A percentile compares a stretch with the other conserved stretches of the same genome.
Conservation (phyloP, 2,329 filamentous ascomycete species). For the Calonectria pauciramosa region DNA sequence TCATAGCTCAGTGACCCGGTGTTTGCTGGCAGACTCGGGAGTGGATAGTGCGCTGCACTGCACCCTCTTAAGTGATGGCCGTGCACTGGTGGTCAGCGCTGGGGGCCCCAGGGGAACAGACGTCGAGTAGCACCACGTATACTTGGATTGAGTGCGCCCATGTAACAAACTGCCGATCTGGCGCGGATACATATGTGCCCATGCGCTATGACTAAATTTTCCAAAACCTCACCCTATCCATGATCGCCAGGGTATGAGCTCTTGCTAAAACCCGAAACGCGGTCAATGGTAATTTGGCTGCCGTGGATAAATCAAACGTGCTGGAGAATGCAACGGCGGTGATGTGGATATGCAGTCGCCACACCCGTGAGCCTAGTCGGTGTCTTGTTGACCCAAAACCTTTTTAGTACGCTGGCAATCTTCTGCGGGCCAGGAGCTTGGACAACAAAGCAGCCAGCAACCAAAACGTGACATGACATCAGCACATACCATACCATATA, state of each 20-base stretch:
- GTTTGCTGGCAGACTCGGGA: neutral
- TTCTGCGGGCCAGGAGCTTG: neutral
- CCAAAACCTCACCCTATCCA: conserved; percentile 7
- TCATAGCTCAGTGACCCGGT: neutral
- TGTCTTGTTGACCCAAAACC: neutral
- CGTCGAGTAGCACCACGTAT: neutral
- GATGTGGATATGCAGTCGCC: neutral
- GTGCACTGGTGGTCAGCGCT: neutral
- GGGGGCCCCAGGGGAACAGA: neutral
- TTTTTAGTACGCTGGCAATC: neutral
- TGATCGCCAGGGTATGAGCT: conserved; percentile 5
- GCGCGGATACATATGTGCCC: neutral
- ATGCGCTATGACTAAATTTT: neutral
- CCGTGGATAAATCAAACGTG: conserved; percentile 2
- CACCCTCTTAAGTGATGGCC: neutral
- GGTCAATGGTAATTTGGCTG: neutral
- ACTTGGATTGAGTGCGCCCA: neutral
- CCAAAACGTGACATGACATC: neutral
- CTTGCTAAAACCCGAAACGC: neutral
- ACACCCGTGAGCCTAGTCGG: neutral
- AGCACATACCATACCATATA: neutral
- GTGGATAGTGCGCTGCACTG: neutral
- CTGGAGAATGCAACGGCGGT: neutral
- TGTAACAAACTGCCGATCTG: neutral
- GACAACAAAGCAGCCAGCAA: neutral